These are phyloP conservation scores for Terana coerulea DNA, from an alignment of 768 basidiomycete species.

Conservation along the genomic window DNA sequence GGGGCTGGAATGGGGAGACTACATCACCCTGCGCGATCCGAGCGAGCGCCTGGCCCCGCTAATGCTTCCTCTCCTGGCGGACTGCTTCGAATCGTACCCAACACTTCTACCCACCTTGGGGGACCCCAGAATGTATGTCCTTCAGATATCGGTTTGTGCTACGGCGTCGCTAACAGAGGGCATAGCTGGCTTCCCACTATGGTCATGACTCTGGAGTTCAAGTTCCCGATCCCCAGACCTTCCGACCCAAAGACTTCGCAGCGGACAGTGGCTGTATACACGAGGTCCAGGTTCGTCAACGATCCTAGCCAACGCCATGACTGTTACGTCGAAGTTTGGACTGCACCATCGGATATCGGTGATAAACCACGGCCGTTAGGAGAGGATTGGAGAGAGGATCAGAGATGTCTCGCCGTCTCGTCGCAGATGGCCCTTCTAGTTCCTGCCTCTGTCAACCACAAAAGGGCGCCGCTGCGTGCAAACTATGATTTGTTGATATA, in stretches of 20 bases:
- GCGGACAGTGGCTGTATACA: slow-evolving; percentile 57
- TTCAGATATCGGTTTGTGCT: too few species aligned
- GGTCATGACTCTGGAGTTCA: slow-evolving; percentile 59
- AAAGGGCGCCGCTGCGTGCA: slow-evolving; percentile 1
- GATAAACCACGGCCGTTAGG: slow-evolving; percentile 30
- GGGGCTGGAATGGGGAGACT: slow-evolving; percentile 56
- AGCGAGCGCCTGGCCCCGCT: slow-evolving; percentile 43
- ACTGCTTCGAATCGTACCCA: slow-evolving; percentile 47
- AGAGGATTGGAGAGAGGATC: slow-evolving; percentile 54
- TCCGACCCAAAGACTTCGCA: slow-evolving; percentile 34
- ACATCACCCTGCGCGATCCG: slow-evolving; percentile 44
- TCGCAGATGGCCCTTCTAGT: slow-evolving; percentile 58
- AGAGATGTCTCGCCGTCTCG: slow-evolving; percentile 57
- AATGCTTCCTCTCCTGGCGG: slow-evolving; percentile 53
- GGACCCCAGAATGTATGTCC: neutral
- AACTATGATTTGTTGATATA: too few species aligned
- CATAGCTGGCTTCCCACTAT: slow-evolving; percentile 57
- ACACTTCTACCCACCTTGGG: slow-evolving; percentile 42
- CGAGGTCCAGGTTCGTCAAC: slow-evolving; percentile 46
- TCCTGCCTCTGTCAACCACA: slow-evolving; percentile 26
- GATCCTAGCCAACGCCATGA: slow-evolving; percentile 58
- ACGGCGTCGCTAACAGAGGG: too few species aligned
- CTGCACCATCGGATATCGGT: slow-evolving; percentile 53
- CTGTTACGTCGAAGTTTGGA: slow-evolving; percentile 59
- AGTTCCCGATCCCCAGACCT: slow-evolving; percentile 48